These are phyloP conservation scores for Starmerella stellata DNA, from an alignment of 805 yeast genomes.

Conservation along the genomic window DNA sequence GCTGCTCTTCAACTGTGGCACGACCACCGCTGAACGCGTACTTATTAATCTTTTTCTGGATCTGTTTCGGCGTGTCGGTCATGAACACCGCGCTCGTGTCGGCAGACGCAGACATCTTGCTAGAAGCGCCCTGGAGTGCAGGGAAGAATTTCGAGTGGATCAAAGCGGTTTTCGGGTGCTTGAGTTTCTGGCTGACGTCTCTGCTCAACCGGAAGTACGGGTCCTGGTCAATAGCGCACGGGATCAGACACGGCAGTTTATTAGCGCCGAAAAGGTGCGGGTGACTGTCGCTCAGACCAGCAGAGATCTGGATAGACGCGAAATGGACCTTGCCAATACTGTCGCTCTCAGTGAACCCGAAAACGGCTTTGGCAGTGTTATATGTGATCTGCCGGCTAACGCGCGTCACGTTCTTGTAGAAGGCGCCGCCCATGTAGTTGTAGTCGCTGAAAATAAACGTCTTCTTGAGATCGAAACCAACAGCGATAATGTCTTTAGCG, in stretches of 20 bases:
- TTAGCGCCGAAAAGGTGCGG: slow-evolving; percentile 81
- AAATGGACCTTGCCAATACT: slow-evolving; percentile 88
- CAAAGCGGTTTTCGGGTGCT: slow-evolving; percentile 76
- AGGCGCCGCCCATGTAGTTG: slow-evolving; percentile 79
- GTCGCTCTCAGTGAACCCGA: slow-evolving; percentile 88
- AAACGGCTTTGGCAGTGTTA: slow-evolving; percentile 91
- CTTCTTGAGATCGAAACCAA: slow-evolving; percentile 86
- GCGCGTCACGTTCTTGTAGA: slow-evolving; percentile 85
- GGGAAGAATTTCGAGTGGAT: slow-evolving; percentile 94
- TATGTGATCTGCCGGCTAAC: slow-evolving; percentile 89
- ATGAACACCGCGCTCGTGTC: slow-evolving; percentile 83
- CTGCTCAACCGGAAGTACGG: slow-evolving; percentile 95
- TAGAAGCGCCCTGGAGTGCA: slow-evolving; percentile 86
- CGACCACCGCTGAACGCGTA: slow-evolving; percentile 93
- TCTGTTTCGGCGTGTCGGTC: slow-evolving; percentile 85
- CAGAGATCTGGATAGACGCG: slow-evolving; percentile 89
- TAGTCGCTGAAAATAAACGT: slow-evolving; percentile 90
- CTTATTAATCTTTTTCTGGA: slow-evolving; percentile 85
- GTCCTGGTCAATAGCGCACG: slow-evolving; percentile 98
- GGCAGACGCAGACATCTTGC: slow-evolving; percentile 93
- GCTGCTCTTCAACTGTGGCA: slow-evolving; percentile 74
- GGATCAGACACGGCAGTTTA: slow-evolving; percentile 90
- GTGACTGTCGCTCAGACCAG: slow-evolving; percentile 90
- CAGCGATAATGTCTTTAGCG: slow-evolving; percentile 81
- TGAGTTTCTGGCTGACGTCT: slow-evolving; percentile 89